Base-by-base conservation (phyloP, 495 filamentous ascomycete genomes). In the Aspergillus haitiensis region DNA sequence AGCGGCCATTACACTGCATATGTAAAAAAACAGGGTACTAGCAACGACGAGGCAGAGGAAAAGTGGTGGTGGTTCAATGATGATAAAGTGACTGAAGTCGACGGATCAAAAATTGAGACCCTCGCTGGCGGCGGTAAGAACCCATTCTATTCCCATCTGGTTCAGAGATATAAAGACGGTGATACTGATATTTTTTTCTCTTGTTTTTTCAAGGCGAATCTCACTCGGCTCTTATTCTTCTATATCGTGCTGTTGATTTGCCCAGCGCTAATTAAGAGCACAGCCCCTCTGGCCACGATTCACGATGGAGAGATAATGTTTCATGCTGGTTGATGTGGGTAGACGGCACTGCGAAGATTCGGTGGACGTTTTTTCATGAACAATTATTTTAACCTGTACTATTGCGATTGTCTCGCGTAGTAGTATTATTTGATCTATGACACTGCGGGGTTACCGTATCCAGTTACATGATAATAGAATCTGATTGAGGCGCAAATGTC, bases 31-130 rank as follows among this genome's bases (percentile, higher is more conserved):
- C 82, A 88, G 49, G 86, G 82, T 13, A 85, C 85, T 5, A 70
- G 66, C 16, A 90, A 90, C 78, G 75, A 85, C 57, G 85, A 87
- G 62, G 88, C 93, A 56, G 92, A 96, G 62, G 92, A 87, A 56
- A 97, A 93, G 64, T 98, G 94, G 94, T 98, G 94, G 92, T 98
- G 94, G 92, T 98, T 98, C 81, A 97, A 98, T 70, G 94, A 98
- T 66, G 95, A 98, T 67, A 96, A 93, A 72, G 95, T 98, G 10
- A 84, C 88, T 40, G 95, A 98, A 75, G 94, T 98, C 32, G 87
- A 93, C 4, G 75, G 83, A 8, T 92, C 97, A 64, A 96, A 94
- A 78, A 95, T 98, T 63, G 88, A 93, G 67, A 86, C 88, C 6
- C 81, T 98, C 60, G 82, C 91, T 53, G 94, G 94, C 61, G 94